Conservation (phyloP, 192 early-diverging fungal genomes). For the Backusella tarrabulga region DNA sequence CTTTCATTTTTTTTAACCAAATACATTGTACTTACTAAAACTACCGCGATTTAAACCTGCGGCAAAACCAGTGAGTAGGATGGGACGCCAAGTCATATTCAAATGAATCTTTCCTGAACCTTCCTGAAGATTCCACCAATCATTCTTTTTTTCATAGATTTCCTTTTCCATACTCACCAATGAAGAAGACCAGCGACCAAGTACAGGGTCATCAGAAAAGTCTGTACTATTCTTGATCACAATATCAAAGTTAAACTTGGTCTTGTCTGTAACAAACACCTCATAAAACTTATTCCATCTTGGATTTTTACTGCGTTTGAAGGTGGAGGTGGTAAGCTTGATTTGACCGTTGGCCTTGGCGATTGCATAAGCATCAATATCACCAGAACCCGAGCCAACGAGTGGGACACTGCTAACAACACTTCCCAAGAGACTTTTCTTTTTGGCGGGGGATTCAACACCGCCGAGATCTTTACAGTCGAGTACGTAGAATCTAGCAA, state of each 20-base stretch:
- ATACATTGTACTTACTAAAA: slow-evolving; percentile 35
- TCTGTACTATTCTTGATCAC: slow-evolving; percentile 52
- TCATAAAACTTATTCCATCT: slow-evolving; percentile 75
- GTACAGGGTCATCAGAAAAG: slow-evolving; percentile 44
- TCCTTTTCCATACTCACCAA: slow-evolving; percentile 31
- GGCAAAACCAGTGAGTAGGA: slow-evolving; percentile 59
- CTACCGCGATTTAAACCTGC: slow-evolving; percentile 53
- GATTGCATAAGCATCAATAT: slow-evolving; percentile 51
- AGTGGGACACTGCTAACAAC: slow-evolving; percentile 24
- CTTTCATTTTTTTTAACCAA: background rate
- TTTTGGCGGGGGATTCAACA: slow-evolving; percentile 1
- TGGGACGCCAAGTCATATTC: slow-evolving; percentile 67
- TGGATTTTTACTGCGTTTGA: slow-evolving; percentile 76
- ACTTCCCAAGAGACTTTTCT: slow-evolving; percentile 2
- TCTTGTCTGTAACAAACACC: slow-evolving; percentile 70
- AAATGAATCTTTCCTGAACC: slow-evolving; percentile 44
- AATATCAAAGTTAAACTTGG: slow-evolving; percentile 56
- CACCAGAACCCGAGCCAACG: slow-evolving; percentile 16
- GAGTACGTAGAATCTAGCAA: slow-evolving; percentile 63
- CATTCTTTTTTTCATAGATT: slow-evolving; percentile 39
- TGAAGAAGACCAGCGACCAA: slow-evolving; percentile 34
- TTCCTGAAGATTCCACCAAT: slow-evolving; percentile 40
- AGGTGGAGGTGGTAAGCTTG: slow-evolving; percentile 57
- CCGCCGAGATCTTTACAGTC: slow-evolving; percentile 64
- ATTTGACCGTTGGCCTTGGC: slow-evolving; percentile 52